Percentiles rank a stretch among this genome's conserved stretches.
Conservation (phyloP, 2,329 filamentous ascomycete genomes). For the Ramularia endophylla region DNA sequence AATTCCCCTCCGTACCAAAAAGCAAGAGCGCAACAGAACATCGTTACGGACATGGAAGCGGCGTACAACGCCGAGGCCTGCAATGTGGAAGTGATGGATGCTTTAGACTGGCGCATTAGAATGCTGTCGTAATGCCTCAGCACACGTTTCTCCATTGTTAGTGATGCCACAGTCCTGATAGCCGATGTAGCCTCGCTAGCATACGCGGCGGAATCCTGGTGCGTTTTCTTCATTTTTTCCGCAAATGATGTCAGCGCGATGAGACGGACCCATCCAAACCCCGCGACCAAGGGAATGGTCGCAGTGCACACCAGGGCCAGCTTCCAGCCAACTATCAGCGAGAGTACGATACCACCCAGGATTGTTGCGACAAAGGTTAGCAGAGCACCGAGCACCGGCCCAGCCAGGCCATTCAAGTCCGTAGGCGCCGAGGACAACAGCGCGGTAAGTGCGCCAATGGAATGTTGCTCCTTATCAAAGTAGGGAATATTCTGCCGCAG, state of each 20-base stretch:
- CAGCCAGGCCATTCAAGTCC: too few relatives aligned
- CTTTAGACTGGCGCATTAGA: conserved; percentile 51
- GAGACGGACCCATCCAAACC: conserved; percentile 85
- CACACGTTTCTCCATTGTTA: conserved; percentile 82
- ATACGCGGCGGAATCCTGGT: conserved; percentile 74
- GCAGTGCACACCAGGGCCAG: conserved; percentile 75
- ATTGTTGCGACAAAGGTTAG: too few relatives aligned
- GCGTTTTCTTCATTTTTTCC: conserved; percentile 69
- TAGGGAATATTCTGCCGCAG: conserved; percentile 60
- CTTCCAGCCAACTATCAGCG: conserved; percentile 91
- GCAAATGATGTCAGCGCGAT: conserved; percentile 65
- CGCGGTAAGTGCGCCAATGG: too few relatives aligned
- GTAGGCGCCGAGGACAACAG: too few relatives aligned
- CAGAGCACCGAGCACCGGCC: too few relatives aligned
- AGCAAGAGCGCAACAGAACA: conserved; percentile 76
- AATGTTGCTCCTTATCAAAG: conserved; percentile 48
- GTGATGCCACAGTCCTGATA: conserved; percentile 85
- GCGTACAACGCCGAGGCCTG: conserved; percentile 57
- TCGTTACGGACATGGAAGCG: conserved; percentile 74
- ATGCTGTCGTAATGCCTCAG: conserved; percentile 57
- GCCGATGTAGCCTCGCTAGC: conserved; percentile 91
- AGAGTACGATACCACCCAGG: too few relatives aligned
- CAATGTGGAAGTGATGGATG: conserved; percentile 59
- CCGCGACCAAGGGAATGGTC: conserved; percentile 70
- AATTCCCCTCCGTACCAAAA: conserved; percentile 89